A percentile compares a stretch with the other conserved stretches of the same genome.
phyloP scores from a whole-genome alignment of 1,284 basidiomycete genomes.

The Puccinia coronata region DNA sequence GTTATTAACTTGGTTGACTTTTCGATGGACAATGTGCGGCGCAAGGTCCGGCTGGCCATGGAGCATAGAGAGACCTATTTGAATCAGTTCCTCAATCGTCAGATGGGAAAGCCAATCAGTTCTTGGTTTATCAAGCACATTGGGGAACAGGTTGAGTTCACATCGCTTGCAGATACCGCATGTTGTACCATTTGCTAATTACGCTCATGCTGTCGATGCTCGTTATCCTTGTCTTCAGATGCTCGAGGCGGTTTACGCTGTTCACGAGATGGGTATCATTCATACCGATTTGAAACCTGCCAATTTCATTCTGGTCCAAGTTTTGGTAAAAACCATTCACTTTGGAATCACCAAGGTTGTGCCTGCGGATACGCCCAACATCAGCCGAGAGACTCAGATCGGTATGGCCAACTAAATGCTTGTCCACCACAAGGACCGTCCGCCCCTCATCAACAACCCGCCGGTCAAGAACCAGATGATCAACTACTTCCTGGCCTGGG shows the following conservation, averaged over 20 bases:
- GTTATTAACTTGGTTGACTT: conserved; percentile 86
- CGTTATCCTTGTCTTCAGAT: conserved; percentile 66
- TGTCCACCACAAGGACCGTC: too few species aligned
- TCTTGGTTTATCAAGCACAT: conserved; percentile 90
- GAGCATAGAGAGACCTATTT: conserved; percentile 90
- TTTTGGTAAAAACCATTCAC: conserved; percentile 89
- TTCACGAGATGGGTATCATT: conserved; percentile 93
- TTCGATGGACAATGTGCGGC: conserved; percentile 66
- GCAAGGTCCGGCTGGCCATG: conserved; percentile 66
- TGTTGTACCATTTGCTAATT: too few species aligned
- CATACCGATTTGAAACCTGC: conserved; percentile 95
- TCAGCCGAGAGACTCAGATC: conserved; percentile 80
- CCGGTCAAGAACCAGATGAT: too few species aligned
- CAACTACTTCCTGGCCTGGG: too few species aligned
- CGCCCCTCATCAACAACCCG: too few species aligned
- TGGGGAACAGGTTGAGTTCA: conserved; percentile 84
- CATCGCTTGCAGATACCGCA: too few species aligned
- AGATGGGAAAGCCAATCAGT: conserved; percentile 76
- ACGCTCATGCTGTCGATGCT: conserved; percentile 6
- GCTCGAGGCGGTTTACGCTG: conserved; percentile 90
- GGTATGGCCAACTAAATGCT: conserved; percentile 96
- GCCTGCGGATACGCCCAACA: conserved; percentile 94
- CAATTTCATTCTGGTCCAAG: conserved; percentile 90
- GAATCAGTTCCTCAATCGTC: conserved; percentile 75
- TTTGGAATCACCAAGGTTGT: conserved; percentile 97